Evolutionary conservation across 2,329 filamentous ascomycete species (phyloP), one percentile per base, ranked within the genome.

Genomic region (Colletotrichum tropicale): DNA sequence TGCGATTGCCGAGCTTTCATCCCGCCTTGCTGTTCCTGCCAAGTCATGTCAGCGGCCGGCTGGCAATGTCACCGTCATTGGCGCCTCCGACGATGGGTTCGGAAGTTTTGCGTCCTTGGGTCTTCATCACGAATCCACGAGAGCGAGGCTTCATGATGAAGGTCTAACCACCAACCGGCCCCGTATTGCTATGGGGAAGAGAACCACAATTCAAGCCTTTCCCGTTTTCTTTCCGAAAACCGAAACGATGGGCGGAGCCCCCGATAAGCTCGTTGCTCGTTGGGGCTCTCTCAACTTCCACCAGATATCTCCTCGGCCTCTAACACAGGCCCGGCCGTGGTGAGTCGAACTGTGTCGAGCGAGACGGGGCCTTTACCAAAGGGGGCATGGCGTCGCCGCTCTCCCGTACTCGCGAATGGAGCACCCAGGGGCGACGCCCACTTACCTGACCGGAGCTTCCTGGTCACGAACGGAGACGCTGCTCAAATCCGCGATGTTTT

Each of bases 1-100:
- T 74, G n/a, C 32, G 26, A n/a, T 52, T 68, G 48, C 58, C 65
- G 70, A 74, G n/a, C 65, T 76, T 76, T 76, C 74, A 65, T 76
- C 74, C 70, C 70, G 64, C 74, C 58, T 60, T 52, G 36, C 58
- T 65, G 21, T 36, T 65, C 36, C 36, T 69, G 74, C 56, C 74
- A 74, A 69, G 70, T 36, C 58, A 69, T 65, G 65, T 74, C 74
- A 76, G n/a, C 36, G 58, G 48, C 43, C 24, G 65, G 34, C 65
- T 69, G 73, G 48, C 12, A 68, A 60, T 60, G 65, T 58, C 69
- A 75, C 64, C 28, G 64, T 48, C 61, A 56, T 58, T 66, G 38
- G 30, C 52, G 38, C 15, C 10, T 30, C 28, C 26, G 15, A 30
- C 48, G 48, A 64, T 30, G 43, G 28, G 32, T 13, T 34, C 36